Base-by-base conservation (phyloP, 805 yeast species). In the Starmerella stellata region DNA sequence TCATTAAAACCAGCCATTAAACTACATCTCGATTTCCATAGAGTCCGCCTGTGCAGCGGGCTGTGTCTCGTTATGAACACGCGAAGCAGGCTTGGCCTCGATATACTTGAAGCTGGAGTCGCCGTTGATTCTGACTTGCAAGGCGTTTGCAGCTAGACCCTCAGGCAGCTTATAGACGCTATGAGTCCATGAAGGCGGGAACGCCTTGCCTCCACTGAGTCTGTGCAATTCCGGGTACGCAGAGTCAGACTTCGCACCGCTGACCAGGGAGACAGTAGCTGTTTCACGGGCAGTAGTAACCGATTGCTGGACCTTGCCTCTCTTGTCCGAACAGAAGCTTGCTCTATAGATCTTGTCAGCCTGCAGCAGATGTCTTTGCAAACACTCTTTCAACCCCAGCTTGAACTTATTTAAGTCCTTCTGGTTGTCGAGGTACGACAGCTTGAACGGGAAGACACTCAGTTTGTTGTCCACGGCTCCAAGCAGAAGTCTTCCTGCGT, bases 371-470 rank as follows among this genome's bases (percentile, higher is more conserved):
- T 76, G 82, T 54, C 83, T 75, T 59, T 85, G 85, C 16, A 72
- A 58, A 47, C 82, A 68, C 63, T 85, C 96, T 37, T 70, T 62
- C 54, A 82, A 64, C 25, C 95, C 95, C 43, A 83, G 66, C 60
- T 76, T 72, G 44, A 72, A 66, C 16, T 70, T 62, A 52, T 65
- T 70, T n/a, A n/a, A n/a, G 48, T 78, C 59, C 45, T 65, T 63
- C 46, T 74, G 62, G 19, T 56, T 39, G 14, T 81, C 68, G 35
- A 80, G 61, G 59, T 80, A 77, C 29, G 82, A 66, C 48, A 85
- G 66, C 60, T 82, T 87, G 66, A 87, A 81, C 41, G 98, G 96
- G 59, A 72, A 87, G 25, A 90, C 96, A 21, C 94, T 79, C 49
- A 71, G 66, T 35, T 69, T 63, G 59, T 83, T 94, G 47, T 81